These are phyloP conservation scores for Malania oleifera DNA, from an alignment of 164 flowering plant genomes.

Conservation along the genomic window DNA sequence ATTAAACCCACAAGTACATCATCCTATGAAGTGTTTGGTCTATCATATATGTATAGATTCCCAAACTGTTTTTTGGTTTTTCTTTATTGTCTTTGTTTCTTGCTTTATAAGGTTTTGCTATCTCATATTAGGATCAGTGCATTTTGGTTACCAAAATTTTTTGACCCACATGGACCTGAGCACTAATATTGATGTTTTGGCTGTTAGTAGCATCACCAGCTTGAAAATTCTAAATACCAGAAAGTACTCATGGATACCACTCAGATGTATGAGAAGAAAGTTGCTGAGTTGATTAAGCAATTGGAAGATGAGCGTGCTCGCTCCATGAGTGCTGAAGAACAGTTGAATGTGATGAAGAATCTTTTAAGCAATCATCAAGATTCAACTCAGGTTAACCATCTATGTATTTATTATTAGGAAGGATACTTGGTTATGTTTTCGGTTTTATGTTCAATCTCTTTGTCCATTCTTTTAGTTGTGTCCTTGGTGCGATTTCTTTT, in stretches of 20 bases:
- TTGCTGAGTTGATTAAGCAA: slow-evolving; percentile 43
- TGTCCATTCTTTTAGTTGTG: too few relatives aligned
- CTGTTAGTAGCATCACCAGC: slow-evolving; percentile 43
- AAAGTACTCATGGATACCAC: slow-evolving; percentile 60
- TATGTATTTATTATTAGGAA: background rate
- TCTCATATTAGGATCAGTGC: background rate
- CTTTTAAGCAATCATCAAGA: slow-evolving; percentile 23
- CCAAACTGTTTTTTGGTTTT: background rate
- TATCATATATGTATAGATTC: background rate
- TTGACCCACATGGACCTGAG: background rate
- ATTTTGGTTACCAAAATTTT: background rate
- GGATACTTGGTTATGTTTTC: too few relatives aligned
- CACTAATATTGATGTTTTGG: slow-evolving; percentile 20
- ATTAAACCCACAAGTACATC: background rate
- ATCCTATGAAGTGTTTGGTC: background rate
- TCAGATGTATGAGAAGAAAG: slow-evolving; percentile 62
- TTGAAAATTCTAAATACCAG: slow-evolving; percentile 49
- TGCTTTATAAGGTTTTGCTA: background rate
- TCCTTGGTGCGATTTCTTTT: too few relatives aligned
- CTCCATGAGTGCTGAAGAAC: slow-evolving; percentile 37
- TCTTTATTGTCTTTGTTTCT: background rate
- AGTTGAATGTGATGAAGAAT: slow-evolving; percentile 32
- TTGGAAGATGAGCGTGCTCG: slow-evolving; percentile 44
- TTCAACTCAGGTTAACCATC: background rate
- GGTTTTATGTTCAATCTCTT: too few relatives aligned